Percentiles rank a stretch among this genome's conserved stretches.
phyloP scores from a whole-genome alignment of 2,329 filamentous ascomycete species.

The Penicillium sp. region DNA sequence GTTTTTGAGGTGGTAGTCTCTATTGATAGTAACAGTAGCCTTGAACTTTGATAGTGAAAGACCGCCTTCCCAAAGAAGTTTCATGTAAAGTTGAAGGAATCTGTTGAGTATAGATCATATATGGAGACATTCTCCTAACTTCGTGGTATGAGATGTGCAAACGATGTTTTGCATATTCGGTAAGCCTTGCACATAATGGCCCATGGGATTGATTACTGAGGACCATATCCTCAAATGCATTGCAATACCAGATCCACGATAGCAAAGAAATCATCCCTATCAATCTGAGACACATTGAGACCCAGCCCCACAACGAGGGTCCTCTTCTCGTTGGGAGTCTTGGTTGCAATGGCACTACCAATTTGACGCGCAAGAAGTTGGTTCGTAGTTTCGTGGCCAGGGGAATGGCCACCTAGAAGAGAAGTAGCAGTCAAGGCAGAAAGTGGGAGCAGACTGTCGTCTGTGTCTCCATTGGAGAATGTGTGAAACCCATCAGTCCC shows the following conservation, averaged over 20 bases:
- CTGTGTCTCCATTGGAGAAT: slow-evolving; percentile 36
- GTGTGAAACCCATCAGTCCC: slow-evolving; percentile 36
- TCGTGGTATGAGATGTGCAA: background rate
- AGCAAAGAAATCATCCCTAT: slow-evolving; percentile 40
- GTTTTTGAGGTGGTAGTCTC: background rate
- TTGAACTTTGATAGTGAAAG: background rate
- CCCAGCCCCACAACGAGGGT: slow-evolving; percentile 58
- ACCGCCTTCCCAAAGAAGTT: background rate
- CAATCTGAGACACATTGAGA: slow-evolving; percentile 43
- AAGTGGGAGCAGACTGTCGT: slow-evolving; percentile 65
- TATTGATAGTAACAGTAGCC: background rate
- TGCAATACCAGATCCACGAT: slow-evolving; percentile 41
- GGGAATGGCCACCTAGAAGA: slow-evolving; percentile 75
- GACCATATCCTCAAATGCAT: slow-evolving; percentile 32
- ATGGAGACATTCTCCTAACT: background rate
- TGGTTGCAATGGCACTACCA: slow-evolving; percentile 71
- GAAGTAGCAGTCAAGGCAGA: slow-evolving; percentile 81
- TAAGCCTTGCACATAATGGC: background rate
- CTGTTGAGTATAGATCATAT: background rate
- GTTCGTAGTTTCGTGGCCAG: slow-evolving; percentile 75
- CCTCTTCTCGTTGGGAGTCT: slow-evolving; percentile 60
- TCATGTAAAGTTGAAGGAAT: background rate
- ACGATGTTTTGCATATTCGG: background rate
- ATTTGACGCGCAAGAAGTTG: slow-evolving; percentile 89
- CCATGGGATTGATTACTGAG: background rate